A percentile compares a stretch with the other conserved stretches of the same genome.
These are phyloP conservation scores for Prunella vulgaris DNA, from an alignment of 257 asterid species.

Conservation along the genomic window DNA sequence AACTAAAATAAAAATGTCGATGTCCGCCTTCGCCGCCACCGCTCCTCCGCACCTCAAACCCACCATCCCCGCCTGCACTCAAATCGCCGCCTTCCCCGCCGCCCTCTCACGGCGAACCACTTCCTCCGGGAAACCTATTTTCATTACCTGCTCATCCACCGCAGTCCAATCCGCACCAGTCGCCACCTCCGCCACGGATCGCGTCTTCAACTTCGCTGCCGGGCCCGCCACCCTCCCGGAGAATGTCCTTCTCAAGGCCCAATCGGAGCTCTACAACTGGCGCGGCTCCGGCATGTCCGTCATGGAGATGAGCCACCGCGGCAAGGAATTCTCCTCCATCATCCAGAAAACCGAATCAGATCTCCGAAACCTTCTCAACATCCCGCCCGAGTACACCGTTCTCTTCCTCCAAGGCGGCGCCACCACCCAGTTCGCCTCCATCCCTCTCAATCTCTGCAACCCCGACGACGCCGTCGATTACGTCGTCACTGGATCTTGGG, in stretches of 20 bases:
- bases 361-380: conserved; percentile 64
- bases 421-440: conserved; percentile 88
- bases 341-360: conserved; percentile 87
- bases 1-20: conserved; percentile 7
- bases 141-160: conserved; percentile 54
- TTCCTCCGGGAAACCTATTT: conserved; percentile 20
- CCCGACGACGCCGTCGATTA: conserved; percentile 62
- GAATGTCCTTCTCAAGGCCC: conserved; percentile 75
- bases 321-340: conserved; percentile 81
- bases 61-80: conserved; percentile 38
- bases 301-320: conserved; percentile 99
- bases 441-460: conserved; percentile 72
- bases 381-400: conserved; percentile 65
- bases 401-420: conserved; percentile 98
- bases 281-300: conserved; percentile 90
- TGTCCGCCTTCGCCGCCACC: conserved; percentile 41
- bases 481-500: conserved; percentile 91
- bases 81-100: conserved; percentile 43
- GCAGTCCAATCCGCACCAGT: conserved; percentile 37
- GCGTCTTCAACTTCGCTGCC: conserved; percentile 94
- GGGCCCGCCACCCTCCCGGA: conserved; percentile 94
- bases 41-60: conserved; percentile 29
- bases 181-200: conserved; percentile 67
- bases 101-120: conserved; percentile 27
- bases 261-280: conserved; percentile 86